A percentile compares a stretch with the other conserved stretches of the same genome.
Conservation (phyloP, 495 filamentous ascomycete species). For the Xylaria castorea region DNA sequence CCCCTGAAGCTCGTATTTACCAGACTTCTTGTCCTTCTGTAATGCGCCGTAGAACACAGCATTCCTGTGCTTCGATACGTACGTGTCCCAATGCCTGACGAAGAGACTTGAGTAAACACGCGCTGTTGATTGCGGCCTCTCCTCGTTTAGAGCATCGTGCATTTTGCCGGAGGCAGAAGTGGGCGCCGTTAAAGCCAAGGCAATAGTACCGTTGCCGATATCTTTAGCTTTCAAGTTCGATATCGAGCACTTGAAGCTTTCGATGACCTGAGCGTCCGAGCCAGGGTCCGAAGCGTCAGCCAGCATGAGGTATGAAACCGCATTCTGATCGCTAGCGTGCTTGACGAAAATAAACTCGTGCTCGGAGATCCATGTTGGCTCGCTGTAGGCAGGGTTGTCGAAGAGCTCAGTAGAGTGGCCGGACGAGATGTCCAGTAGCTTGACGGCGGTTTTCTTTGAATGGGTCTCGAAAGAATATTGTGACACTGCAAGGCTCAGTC, state of each 20-base stretch:
- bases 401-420: slow-evolving; percentile 72
- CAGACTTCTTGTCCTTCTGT: slow-evolving; percentile 54
- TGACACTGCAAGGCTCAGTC: slow-evolving; percentile 47
- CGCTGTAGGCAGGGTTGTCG: slow-evolving; percentile 66
- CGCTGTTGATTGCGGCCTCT: slow-evolving; percentile 63
- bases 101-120: slow-evolving; percentile 74
- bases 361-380: slow-evolving; percentile 78
- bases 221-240: slow-evolving; percentile 75
- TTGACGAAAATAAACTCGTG: slow-evolving; percentile 73
- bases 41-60: slow-evolving; percentile 76
- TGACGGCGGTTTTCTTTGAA: slow-evolving; percentile 74
- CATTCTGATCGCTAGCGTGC: slow-evolving; percentile 62
- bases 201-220: slow-evolving; percentile 67
- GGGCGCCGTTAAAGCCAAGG: slow-evolving; percentile 70
- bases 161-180: slow-evolving; percentile 66
- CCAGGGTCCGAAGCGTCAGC: slow-evolving; percentile 63
- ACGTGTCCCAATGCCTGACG: slow-evolving; percentile 79
- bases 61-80: slow-evolving; percentile 70
- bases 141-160: slow-evolving; percentile 64
- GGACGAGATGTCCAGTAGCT: slow-evolving; percentile 72
- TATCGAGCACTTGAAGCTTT: slow-evolving; percentile 68
- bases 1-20: slow-evolving; percentile 48
- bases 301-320: slow-evolving; percentile 65
- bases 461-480: slow-evolving; percentile 87
- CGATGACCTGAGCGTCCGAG: slow-evolving; percentile 55